Evolutionary conservation across 78 protist genomes (phyloP), one percentile per base, ranked within the genome.

Genomic region (Ministeria vibrans): DNA sequence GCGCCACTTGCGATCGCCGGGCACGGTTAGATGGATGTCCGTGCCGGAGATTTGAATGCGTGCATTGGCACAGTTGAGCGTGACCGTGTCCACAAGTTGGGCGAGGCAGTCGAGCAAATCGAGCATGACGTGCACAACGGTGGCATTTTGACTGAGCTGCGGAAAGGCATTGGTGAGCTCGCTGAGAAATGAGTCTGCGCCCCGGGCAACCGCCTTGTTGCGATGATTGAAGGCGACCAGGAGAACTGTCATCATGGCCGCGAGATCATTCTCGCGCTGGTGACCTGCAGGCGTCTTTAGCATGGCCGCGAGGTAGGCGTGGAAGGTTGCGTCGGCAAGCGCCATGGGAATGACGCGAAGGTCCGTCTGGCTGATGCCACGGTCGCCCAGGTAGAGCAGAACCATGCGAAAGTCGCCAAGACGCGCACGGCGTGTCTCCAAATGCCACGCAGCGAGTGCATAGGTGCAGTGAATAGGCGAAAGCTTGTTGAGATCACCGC

Each of bases 211-310:
- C 28, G 77, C 72, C 70, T 82, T 71, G 53, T 75, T 77, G 42
- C 81, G 85, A 42, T 87, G 81, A 39, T 85, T 80, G 80, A 81
- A 87, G 63, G 80, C 75, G 34, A 86, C 59, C 76, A 86, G 69
- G 9, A 86, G 64, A 27, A 76, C 75, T 2, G 64, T 0, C 13
- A 83, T 83, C 44, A 66, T 72, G 41, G n/a, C 20, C 28, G 36
- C 74, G 32, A 68, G 74, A 39, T 63, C 71, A 15, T 23, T 1
- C 71, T 63, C 71, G 71, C 6, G 71, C 71, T 63, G 43, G 15
- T 32, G 41, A 2, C 42, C 34, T 18, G 25, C 20, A 1, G 4
- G 18, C 42, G 18, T 15, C 2, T 7, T 41, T 41, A 5, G 42
- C 32, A 63, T 22, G 32, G 42, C 4, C n/a, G 4, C 2, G 42